phyloP scores from a whole-genome alignment of 805 yeast species.

The Starmerella apicola region DNA sequence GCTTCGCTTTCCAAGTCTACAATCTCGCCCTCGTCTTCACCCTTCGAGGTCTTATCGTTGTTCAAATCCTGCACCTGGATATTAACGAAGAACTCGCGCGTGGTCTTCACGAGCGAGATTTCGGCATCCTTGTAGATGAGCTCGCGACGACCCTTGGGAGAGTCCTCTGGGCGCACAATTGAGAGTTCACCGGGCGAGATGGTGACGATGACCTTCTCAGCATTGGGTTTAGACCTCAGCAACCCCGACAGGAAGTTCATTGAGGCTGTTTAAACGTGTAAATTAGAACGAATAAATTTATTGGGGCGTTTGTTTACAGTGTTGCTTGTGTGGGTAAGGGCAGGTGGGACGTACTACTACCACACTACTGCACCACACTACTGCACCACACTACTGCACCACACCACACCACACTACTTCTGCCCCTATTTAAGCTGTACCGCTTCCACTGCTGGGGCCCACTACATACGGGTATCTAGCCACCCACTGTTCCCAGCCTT shows the following conservation, averaged over 20 bases:
- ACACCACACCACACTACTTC: no score
- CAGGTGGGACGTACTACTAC: no score
- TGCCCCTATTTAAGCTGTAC: no score
- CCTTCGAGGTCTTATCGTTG: slow-evolving; percentile 45
- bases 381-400: no score
- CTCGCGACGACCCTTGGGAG: slow-evolving; percentile 81
- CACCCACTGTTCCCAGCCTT: no score
- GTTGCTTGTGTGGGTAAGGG: no score
- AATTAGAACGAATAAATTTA: no score
- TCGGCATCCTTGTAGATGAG: slow-evolving; percentile 60
- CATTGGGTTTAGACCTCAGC: slow-evolving; percentile 7
- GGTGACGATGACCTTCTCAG: slow-evolving; percentile 43
- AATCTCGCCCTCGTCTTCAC: slow-evolving; percentile 33
- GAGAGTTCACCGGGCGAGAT: slow-evolving; percentile 72
- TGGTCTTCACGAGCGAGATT: slow-evolving; percentile 55
- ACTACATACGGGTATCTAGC: no score
- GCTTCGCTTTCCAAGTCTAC: slow-evolving; percentile 23
- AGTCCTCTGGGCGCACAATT: slow-evolving; percentile 56
- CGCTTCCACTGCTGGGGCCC: no score
- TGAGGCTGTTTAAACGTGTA: no score
- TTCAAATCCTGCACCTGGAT: slow-evolving; percentile 56
- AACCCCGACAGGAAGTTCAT: slow-evolving; percentile 24
- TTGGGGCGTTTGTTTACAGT: no score
- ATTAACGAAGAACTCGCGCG: slow-evolving; percentile 55
- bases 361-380: no score